Evolutionary conservation across 129 eudicot genomes (phyloP), one percentile per base, ranked within the genome.

Genomic region (Centaurea solstitialis): DNA sequence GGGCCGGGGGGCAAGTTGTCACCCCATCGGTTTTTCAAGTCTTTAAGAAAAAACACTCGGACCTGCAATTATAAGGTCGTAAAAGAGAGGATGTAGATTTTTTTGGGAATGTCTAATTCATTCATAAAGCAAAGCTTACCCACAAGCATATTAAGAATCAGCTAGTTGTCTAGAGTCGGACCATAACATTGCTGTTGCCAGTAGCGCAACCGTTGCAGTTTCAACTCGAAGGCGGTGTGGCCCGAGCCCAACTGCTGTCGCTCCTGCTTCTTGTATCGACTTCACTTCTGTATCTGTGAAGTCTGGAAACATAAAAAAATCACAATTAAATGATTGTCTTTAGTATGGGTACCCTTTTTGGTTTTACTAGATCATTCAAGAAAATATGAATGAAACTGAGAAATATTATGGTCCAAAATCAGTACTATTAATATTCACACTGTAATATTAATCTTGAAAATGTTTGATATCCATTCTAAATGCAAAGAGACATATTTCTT

Each of bases 191-290:
- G 92, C 76, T 35, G 97, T 81, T 61, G 99, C 84, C 61, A 95
- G 72, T 68, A 95, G 96, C 13, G 97, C 89, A 43, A 95, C 61
- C 75, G 99, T 84, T 61, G 99, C 99, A 33, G 99, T 95, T 88
- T 95, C 99, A 82, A 95, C 97, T 40, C 97, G 97, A 37, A 95
- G 90, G 73, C 97, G 97, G 74, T 89, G 93, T 72, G 99, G 89
- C 68, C 97, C 97, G 8, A 95, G 93, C 35, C 99, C 97, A 22
- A 92, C 97, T 35, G 94, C 78, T 22, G 78, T 90, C 59, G 93
- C 97, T 59, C 99, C 97, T 45, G 97, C 97, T 87, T 92, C 88
- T 71, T 80, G 62, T 30, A 92, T 85, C 80, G 80, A 71, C 47
- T 74, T 87, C 70, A 92, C 68, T 79, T 94, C 99, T 23, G 76